These are phyloP conservation scores for Emmonsia crescens DNA, from an alignment of 2,329 filamentous ascomycete genomes.

Conservation along the genomic window DNA sequence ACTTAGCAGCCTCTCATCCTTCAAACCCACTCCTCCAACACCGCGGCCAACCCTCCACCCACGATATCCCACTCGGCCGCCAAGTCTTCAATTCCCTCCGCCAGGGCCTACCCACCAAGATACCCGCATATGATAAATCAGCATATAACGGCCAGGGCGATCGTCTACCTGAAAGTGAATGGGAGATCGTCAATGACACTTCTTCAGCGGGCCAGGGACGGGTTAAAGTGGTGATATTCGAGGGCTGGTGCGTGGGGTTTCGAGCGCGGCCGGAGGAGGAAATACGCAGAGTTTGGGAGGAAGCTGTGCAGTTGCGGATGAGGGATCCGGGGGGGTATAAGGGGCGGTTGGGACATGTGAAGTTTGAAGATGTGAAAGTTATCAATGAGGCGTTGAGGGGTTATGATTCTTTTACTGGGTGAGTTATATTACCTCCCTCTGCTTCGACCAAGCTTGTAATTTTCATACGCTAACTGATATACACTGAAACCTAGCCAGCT, in stretches of 20 bases:
- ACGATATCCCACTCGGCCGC: constrained; percentile 58
- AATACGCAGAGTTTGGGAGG: constrained; percentile 44
- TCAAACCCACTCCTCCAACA: constrained; percentile 68
- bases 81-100: constrained; percentile 52
- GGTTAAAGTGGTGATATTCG: constrained; percentile 61
- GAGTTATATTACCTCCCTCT: constrained; percentile 10
- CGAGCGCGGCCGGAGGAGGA: constrained; percentile 49
- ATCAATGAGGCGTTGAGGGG: constrained; percentile 48
- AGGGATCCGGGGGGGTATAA: constrained; percentile 33
- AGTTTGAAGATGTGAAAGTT: constrained; percentile 45
- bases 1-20: constrained; percentile 54
- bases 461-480: not conserved
- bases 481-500: constrained; percentile 34
- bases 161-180: constrained; percentile 51
- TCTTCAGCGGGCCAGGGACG: constrained; percentile 20
- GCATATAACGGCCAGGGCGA: constrained; percentile 66
- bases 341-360: constrained; percentile 43
- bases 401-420: constrained; percentile 51
- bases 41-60: constrained; percentile 72
- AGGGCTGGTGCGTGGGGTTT: constrained; percentile 89
- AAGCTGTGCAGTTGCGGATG: constrained; percentile 37
- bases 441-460: not conserved
- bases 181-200: constrained; percentile 43
- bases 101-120: constrained; percentile 41
- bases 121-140: constrained; percentile 79